phyloP scores from a whole-genome alignment of 2,329 filamentous ascomycete species.

The Ceratocystis harringtonii region DNA sequence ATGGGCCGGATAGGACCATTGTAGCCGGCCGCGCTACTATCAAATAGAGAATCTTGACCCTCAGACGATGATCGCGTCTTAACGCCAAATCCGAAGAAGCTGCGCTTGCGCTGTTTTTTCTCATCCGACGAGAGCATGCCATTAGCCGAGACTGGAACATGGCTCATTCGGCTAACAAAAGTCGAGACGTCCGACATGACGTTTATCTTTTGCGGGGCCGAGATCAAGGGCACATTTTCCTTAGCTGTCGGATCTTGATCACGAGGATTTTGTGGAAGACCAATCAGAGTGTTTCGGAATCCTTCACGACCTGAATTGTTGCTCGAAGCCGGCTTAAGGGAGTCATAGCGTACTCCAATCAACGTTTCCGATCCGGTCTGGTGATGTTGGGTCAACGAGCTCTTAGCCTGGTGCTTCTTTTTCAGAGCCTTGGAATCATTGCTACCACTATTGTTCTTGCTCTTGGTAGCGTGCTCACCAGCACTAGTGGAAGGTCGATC shows the following conservation, averaged over 20 bases:
- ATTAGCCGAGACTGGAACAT: constrained; percentile 7
- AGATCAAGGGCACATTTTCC: constrained; percentile 41
- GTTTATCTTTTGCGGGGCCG: constrained; percentile 68
- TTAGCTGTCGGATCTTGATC: constrained; percentile 24
- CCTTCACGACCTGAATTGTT: constrained; percentile 23
- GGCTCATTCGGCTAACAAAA: constrained; percentile 61
- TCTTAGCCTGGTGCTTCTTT: constrained; percentile 24
- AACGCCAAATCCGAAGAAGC: constrained; percentile 56
- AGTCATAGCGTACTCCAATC: constrained; percentile 44
- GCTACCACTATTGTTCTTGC: constrained; percentile 26
- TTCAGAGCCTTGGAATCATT: constrained; percentile 19
- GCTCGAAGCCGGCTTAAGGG: constrained; percentile 36
- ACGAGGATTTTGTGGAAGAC: constrained; percentile 23
- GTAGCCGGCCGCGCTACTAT: constrained; percentile 32
- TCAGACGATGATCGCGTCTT: constrained; percentile 45
- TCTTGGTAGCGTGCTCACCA: constrained; percentile 24
- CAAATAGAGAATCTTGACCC: constrained; percentile 40
- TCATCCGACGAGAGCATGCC: constrained; percentile 40
- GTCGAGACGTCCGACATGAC: constrained; percentile 68
- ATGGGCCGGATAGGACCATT: constrained; percentile 49
- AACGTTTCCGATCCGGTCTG: constrained; percentile 32
- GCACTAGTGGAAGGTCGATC: constrained; percentile 21
- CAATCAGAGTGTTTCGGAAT: constrained; percentile 26
- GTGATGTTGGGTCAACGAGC: constrained; percentile 20
- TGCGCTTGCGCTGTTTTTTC: constrained; percentile 66